These are phyloP conservation scores for Acanthamoeba pearcei DNA, from an alignment of 208 protist genomes.

Conservation along the genomic window DNA sequence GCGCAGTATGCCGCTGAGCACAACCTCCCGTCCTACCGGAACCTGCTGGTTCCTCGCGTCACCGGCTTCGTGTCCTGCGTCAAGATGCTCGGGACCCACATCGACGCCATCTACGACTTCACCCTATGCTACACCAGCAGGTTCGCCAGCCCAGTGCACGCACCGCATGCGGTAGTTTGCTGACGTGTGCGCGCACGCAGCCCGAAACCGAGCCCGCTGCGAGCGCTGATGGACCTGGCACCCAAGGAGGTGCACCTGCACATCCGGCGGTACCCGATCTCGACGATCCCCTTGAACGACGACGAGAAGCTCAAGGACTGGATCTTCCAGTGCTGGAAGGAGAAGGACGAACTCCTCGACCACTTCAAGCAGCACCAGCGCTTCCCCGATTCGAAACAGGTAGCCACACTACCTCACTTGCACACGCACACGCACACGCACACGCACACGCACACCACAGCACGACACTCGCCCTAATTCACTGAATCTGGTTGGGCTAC, in stretches of 20 bases:
- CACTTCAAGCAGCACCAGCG: constrained; percentile 51
- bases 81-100: constrained; percentile 14
- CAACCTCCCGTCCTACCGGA: constrained; percentile 50
- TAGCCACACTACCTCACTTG: not conserved
- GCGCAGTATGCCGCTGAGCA: constrained; percentile 65
- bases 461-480: not conserved
- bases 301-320: constrained; percentile 12
- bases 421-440: not conserved
- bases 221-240: constrained; percentile 28
- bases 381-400: not conserved
- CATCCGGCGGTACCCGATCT: constrained; percentile 39
- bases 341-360: constrained; percentile 66
- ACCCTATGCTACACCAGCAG: constrained; percentile 53
- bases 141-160: not conserved
- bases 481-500: not conserved
- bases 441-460: not conserved
- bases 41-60: constrained; percentile 68
- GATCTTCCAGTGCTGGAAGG: constrained; percentile 47
- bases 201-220: not conserved
- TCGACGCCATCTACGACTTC: constrained; percentile 76
- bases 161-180: too few relatives aligned
- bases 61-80: constrained; percentile 71
- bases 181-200: not conserved
- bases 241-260: constrained; percentile 49
- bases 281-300: constrained; percentile 14